Conservation (phyloP, 495 filamentous ascomycete genomes). For the Staphylotrichum longicolle region DNA sequence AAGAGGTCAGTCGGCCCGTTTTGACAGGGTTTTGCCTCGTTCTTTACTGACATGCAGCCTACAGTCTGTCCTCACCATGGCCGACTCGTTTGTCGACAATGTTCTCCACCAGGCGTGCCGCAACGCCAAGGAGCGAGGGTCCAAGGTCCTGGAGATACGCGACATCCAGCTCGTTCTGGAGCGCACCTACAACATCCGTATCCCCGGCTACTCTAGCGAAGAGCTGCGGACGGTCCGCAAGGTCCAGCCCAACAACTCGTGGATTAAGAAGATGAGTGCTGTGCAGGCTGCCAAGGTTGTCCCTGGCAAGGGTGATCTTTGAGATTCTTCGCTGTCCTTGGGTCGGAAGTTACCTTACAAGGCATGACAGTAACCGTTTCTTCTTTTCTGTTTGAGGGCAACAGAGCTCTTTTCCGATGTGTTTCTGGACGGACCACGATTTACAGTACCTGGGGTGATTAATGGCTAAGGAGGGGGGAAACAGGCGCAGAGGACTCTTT, state of each 20-base stretch:
- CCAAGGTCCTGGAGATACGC: conserved; percentile 82
- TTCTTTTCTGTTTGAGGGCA: too few relatives aligned
- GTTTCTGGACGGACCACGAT: neutral
- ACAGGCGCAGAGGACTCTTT: neutral
- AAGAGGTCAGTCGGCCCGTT: conserved; percentile 65
- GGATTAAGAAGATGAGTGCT: conserved; percentile 95
- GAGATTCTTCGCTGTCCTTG: neutral
- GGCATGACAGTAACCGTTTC: too few relatives aligned
- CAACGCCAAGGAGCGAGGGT: conserved; percentile 87
- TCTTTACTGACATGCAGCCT: neutral
- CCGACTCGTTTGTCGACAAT: conserved; percentile 91
- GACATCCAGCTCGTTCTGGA: conserved; percentile 95
- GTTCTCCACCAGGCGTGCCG: conserved; percentile 83
- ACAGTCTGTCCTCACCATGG: conserved; percentile 81
- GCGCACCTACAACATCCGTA: conserved; percentile 96
- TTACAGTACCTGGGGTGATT: too few relatives aligned
- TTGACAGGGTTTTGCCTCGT: conserved; percentile 19
- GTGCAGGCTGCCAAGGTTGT: conserved; percentile 86
- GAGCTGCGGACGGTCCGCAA: conserved; percentile 92
- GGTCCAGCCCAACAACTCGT: conserved; percentile 77
- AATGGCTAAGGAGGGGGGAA: neutral
- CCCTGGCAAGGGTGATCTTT: conserved; percentile 54
- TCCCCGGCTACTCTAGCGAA: conserved; percentile 90
- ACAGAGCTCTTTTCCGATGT: neutral
- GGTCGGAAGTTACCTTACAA: too few relatives aligned